Evolutionary conservation across 305 asterid genomes (phyloP).

Genomic region (Euphrasia arctica): DNA sequence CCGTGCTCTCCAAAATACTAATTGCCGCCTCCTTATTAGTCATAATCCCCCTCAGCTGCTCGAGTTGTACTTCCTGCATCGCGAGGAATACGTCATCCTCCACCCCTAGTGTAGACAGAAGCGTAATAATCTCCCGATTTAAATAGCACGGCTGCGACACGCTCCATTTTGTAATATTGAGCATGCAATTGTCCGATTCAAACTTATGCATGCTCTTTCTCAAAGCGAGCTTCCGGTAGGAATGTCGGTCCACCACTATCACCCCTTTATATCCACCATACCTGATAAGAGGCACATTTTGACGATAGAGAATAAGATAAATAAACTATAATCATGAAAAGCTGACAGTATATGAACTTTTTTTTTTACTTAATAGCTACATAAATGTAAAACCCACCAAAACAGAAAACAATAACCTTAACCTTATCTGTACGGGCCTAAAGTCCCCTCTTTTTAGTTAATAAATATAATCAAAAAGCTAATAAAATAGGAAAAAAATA

Average conservation of each 20-base stretch:
- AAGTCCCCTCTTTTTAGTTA: too few species aligned
- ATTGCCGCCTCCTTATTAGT: constrained; percentile 54
- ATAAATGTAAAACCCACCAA: too few species aligned
- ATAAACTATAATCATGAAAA: too few species aligned
- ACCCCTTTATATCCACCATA: constrained; percentile 98
- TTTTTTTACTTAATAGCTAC: too few species aligned
- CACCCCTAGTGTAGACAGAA: constrained; percentile 78
- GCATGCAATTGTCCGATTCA: constrained; percentile 79
- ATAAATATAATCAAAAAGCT: too few species aligned
- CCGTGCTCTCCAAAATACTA: constrained; percentile 62
- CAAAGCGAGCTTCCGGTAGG: constrained; percentile 68
- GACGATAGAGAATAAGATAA: too few species aligned
- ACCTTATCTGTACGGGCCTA: too few species aligned
- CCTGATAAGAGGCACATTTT: constrained; percentile 34
- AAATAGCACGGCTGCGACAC: constrained; percentile 88
- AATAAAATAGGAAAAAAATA: too few species aligned
- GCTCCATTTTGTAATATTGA: constrained; percentile 77
- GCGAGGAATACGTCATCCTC: constrained; percentile 51
- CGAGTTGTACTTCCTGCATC: constrained; percentile 67
- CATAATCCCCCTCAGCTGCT: constrained; percentile 49
- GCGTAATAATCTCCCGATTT: constrained; percentile 75
- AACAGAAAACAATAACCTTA: too few species aligned
- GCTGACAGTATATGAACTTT: too few species aligned
- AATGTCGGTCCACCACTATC: constrained; percentile 57
- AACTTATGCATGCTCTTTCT: constrained; percentile 81